phyloP scores from a whole-genome alignment of 495 filamentous ascomycete genomes.

The Xylaria intraflava region DNA sequence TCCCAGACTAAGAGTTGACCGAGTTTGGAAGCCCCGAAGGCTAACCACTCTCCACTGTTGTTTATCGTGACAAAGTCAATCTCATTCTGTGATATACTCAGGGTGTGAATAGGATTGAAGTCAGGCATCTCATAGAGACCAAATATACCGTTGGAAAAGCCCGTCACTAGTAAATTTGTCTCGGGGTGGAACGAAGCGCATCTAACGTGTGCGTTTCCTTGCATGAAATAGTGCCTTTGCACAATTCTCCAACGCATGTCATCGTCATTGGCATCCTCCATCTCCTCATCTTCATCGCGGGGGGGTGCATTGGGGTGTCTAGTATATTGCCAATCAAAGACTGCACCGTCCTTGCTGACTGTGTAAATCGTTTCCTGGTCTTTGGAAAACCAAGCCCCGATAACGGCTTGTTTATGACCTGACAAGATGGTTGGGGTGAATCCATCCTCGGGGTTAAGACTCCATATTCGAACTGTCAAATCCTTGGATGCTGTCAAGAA shows the following conservation, averaged over 20 bases:
- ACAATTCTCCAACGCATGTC: constrained; percentile 75
- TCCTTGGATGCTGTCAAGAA: constrained; percentile 88
- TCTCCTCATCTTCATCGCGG: constrained; percentile 51
- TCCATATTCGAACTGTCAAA: constrained; percentile 90
- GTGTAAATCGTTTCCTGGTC: constrained; percentile 70
- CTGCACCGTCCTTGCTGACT: constrained; percentile 51
- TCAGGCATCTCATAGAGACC: constrained; percentile 93
- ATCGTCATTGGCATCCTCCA: constrained; percentile 53
- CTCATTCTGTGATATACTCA: constrained; percentile 89
- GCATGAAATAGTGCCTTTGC: constrained; percentile 84
- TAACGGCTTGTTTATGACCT: constrained; percentile 80
- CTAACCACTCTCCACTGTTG: constrained; percentile 91
- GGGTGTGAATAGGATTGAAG: constrained; percentile 87
- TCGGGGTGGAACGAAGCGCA: constrained; percentile 80
- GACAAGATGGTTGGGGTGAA: constrained; percentile 84
- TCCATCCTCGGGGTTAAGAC: constrained; percentile 74
- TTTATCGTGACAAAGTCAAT: constrained; percentile 93
- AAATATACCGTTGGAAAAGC: constrained; percentile 92
- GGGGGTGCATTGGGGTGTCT: constrained; percentile 43
- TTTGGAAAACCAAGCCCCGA: constrained; percentile 86
- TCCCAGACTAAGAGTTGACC: constrained; percentile 97
- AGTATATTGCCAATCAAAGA: constrained; percentile 62
- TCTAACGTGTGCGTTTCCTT: constrained; percentile 77
- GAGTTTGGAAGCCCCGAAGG: constrained; percentile 92
- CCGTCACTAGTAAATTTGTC: constrained; percentile 83